Evolutionary conservation across 2,329 filamentous ascomycete genomes (phyloP).

Genomic region (Talaromyces marneffei): DNA sequence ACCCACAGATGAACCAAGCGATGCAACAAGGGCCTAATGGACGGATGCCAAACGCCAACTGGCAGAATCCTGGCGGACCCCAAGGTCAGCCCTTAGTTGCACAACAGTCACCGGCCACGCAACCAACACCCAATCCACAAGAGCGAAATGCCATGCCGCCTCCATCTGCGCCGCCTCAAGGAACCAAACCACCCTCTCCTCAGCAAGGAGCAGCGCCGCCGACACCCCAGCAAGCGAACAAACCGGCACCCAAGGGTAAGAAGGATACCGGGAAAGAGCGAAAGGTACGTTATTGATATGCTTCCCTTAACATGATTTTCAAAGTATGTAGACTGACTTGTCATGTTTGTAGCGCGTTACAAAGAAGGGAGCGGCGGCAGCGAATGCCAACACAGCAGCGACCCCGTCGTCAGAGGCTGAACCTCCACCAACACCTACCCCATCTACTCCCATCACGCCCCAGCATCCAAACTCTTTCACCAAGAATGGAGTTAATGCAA

Average conservation of each 20-base stretch:
- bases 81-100: conserved; percentile 44
- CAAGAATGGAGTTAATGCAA: conserved; percentile 34
- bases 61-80: conserved; percentile 33
- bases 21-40: conserved; percentile 20
- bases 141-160: conserved; percentile 51
- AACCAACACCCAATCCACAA: conserved; percentile 51
- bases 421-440: conserved; percentile 44
- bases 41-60: conserved; percentile 38
- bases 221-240: conserved; percentile 57
- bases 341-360: conserved; percentile 30
- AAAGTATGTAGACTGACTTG: conserved; percentile 8
- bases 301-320: background rate
- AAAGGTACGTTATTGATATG: conserved; percentile 42
- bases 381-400: conserved; percentile 37
- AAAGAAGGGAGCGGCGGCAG: conserved; percentile 39
- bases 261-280: conserved; percentile 51
- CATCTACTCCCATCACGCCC: conserved; percentile 45
- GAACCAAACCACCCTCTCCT: conserved; percentile 39
- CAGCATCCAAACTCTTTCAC: conserved; percentile 43
- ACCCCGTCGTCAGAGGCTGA: conserved; percentile 43
- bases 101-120: conserved; percentile 42
- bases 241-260: conserved; percentile 54
- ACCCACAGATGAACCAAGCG: conserved; percentile 24
- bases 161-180: conserved; percentile 40
- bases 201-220: conserved; percentile 50